Base-by-base conservation (phyloP, 2,329 filamentous ascomycete species). In the Monilinia polystroma region DNA sequence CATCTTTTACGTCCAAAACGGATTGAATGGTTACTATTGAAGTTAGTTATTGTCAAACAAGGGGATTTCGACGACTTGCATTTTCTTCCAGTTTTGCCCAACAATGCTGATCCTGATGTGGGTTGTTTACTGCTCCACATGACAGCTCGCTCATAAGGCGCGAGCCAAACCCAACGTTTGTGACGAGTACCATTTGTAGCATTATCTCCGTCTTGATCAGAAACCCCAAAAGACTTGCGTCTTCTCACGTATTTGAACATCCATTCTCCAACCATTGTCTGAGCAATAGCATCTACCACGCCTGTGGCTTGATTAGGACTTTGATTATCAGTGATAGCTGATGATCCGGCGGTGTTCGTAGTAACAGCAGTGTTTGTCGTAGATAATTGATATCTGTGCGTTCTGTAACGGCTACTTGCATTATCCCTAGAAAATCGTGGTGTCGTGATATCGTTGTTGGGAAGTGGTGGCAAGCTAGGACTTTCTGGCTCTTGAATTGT, bases 111-210 rank as follows among this genome's bases (percentile, higher is more conserved):
- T 43, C 93, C 93, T 72, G 89, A 92, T 12, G 89, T 92, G 20
- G 95, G 95, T 79, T 99, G 95, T 82, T 96, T 97, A 83, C 90
- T 96, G 78, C 94, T 97, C 95, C 95, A 99, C 78, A 99, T 91
- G 68, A 99, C 94, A 16, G 94, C 90, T 70, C 93, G 85, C 79
- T 99, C 95, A 75, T 99, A 98, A 3, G 95, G 95, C 23, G 94
- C 95, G 70, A 99, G 85, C 95, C 95, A 99, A 2, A 99, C 95
- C 95, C 95, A 99, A 77, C 95, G 86, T 80, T 93, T 97, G 77
- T 99, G 95, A 41, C 95, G 90, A 71, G 87, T 87, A 72, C 84
- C 87, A 70, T 81, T 84, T 70, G 81, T 84, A 26, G 81, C 83
- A 68, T 90, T 88, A 78, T 91, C 88, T 70, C 83, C 89, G 74